Percentiles rank a stretch among this genome's conserved stretches.
Evolutionary conservation across 2,329 filamentous ascomycete genomes (phyloP).

Genomic region (Waltergamsia citrina): DNA sequence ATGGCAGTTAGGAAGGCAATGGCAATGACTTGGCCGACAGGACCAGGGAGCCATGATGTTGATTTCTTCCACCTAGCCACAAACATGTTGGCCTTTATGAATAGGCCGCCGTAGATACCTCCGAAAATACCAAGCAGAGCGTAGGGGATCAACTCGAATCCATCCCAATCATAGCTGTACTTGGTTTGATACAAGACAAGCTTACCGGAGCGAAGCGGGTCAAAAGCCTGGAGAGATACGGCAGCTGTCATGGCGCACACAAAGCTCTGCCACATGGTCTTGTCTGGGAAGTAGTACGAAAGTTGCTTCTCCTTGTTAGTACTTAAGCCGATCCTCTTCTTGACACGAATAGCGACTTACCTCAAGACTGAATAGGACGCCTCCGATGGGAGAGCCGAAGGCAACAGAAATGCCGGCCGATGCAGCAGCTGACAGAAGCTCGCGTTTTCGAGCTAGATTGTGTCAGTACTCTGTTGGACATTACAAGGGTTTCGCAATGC

Average conservation of each 20-base stretch:
- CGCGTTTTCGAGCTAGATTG: constrained; percentile 70
- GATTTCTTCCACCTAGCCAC: constrained; percentile 73
- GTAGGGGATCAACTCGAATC: constrained; percentile 87
- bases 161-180: constrained; percentile 86
- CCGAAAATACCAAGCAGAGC: constrained; percentile 78
- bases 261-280: constrained; percentile 99
- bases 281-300: constrained; percentile 96
- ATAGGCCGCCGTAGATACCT: constrained; percentile 88
- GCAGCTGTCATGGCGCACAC: constrained; percentile 99
- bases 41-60: constrained; percentile 54
- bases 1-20: constrained; percentile 76
- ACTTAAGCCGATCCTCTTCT: neutral
- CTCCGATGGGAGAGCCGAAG: constrained; percentile 88
- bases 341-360: constrained; percentile 28
- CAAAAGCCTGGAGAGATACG: constrained; percentile 82
- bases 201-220: constrained; percentile 92
- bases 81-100: constrained; percentile 90
- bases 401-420: constrained; percentile 89
- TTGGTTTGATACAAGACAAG: constrained; percentile 94
- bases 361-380: constrained; percentile 92
- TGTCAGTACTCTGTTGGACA: constrained; percentile 2
- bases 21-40: constrained; percentile 70
- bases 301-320: constrained; percentile 51
- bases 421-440: constrained; percentile 85
- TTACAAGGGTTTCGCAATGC: constrained; percentile 5